A percentile compares a stretch with the other conserved stretches of the same genome.
phyloP scores from a whole-genome alignment of 163 green algal species.

The Chloroidium sp. region DNA sequence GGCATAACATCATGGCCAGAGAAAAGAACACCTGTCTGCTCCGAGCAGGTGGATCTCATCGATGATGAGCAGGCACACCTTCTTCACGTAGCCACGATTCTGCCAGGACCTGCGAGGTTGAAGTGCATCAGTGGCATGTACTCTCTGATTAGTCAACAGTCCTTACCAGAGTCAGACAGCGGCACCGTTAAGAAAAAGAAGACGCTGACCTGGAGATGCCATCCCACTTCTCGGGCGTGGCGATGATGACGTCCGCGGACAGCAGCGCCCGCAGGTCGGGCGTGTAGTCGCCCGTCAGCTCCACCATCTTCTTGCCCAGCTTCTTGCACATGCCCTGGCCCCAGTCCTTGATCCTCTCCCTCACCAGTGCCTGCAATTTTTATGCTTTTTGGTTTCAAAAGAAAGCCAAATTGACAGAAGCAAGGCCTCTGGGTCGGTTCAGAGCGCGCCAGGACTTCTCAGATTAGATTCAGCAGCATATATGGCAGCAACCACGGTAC shows the following conservation, averaged over 20 bases:
- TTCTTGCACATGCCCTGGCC: conserved; percentile 55
- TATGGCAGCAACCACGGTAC: too few relatives aligned
- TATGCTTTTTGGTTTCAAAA: conserved; percentile 38
- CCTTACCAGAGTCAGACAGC: too few relatives aligned
- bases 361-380: conserved; percentile 77
- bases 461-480: too few relatives aligned
- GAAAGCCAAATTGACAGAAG: conserved; percentile 25
- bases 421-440: too few relatives aligned
- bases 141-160: too few relatives aligned
- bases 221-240: conserved; percentile 97
- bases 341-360: conserved; percentile 92
- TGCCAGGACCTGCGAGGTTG: conserved; percentile 57
- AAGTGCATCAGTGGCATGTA: too few relatives aligned
- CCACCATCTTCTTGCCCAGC: conserved; percentile 72
- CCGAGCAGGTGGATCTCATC: conserved; percentile 98
- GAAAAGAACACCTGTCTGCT: conserved; percentile 45
- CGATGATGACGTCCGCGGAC: conserved; percentile 87
- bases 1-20: too few relatives aligned
- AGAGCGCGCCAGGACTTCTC: too few relatives aligned
- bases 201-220: conserved; percentile 62
- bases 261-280: conserved; percentile 75
- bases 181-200: too few relatives aligned
- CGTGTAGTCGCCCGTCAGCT: conserved; percentile 81
- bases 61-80: conserved; percentile 86
- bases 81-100: conserved; percentile 74